Evolutionary conservation across 805 yeast species (phyloP).

Genomic region (Metschnikowia colocasiae): DNA sequence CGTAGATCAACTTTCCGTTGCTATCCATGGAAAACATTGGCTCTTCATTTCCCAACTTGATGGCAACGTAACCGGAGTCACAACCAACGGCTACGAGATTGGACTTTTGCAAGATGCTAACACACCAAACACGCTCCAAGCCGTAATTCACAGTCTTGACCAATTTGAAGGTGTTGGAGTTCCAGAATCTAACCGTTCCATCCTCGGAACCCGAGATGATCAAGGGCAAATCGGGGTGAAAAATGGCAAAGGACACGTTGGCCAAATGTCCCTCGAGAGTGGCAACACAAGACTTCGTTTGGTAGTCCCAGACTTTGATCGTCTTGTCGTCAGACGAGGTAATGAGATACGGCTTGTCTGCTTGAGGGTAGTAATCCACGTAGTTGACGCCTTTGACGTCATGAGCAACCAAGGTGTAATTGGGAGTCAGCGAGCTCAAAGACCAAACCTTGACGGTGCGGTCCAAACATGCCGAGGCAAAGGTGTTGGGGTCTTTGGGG

Average conservation of each 20-base stretch:
- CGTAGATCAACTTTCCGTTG: constrained; percentile 86
- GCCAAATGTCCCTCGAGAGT: constrained; percentile 90
- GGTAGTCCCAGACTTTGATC: constrained; percentile 92
- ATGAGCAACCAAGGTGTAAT: constrained; percentile 87
- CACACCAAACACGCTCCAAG: constrained; percentile 96
- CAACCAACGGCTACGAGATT: constrained; percentile 88
- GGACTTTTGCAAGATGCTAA: constrained; percentile 63
- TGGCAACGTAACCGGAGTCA: constrained; percentile 88
- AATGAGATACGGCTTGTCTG: constrained; percentile 93
- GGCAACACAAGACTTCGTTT: constrained; percentile 93
- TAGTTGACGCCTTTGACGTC: constrained; percentile 92
- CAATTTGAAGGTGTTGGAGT: constrained; percentile 85
- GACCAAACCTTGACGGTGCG: constrained; percentile 97
- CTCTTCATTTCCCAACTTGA: constrained; percentile 89
- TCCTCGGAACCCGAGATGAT: constrained; percentile 97
- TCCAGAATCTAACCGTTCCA: constrained; percentile 92
- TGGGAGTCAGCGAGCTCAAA: constrained; percentile 79
- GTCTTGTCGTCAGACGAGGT: constrained; percentile 90
- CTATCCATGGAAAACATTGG: constrained; percentile 93
- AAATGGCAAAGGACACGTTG: constrained; percentile 93
- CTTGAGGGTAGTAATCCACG: constrained; percentile 94
- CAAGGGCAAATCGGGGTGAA: constrained; percentile 96
- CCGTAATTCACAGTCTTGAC: constrained; percentile 90
- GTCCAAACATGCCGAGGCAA: constrained; percentile 96
- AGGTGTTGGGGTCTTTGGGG: constrained; percentile 96